Percentiles rank a stretch among this genome's conserved stretches.
Conservation (phyloP, 257 asterid genomes). For the Plantago ovata region DNA sequence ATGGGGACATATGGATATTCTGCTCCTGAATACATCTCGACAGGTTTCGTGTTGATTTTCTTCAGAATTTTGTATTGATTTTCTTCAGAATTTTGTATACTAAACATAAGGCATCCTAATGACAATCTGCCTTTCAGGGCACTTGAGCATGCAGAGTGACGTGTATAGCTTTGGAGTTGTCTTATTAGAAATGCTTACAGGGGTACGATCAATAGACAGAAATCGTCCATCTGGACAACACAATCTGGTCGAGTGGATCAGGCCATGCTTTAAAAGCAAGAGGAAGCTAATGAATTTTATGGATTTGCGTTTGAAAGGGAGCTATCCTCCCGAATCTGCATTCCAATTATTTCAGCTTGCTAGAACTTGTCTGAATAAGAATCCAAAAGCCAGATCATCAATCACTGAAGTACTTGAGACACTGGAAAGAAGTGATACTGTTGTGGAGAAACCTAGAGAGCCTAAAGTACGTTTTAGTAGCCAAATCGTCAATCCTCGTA, state of each 20-base stretch:
- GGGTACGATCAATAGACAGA: slow-evolving; percentile 1
- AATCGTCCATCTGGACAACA: not conserved
- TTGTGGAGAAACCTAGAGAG: too few relatives aligned
- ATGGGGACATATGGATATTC: slow-evolving; percentile 12
- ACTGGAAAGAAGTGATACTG: too few relatives aligned
- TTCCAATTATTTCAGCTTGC: too few relatives aligned
- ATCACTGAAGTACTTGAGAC: too few relatives aligned
- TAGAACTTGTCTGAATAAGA: too few relatives aligned
- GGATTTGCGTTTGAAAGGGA: slow-evolving; percentile 5
- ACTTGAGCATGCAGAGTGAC: not conserved
- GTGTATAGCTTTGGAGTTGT: slow-evolving; percentile 9
- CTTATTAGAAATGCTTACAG: slow-evolving; percentile 4
- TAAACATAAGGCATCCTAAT: not conserved
- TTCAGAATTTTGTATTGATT: not conserved
- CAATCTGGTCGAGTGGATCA: slow-evolving; percentile 1
- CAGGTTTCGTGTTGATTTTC: not conserved
- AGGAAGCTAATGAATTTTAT: slow-evolving; percentile 2
- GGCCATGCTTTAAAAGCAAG: not conserved
- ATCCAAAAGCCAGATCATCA: too few relatives aligned
- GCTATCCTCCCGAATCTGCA: too few relatives aligned
- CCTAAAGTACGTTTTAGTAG: too few relatives aligned
- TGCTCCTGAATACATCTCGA: slow-evolving; percentile 9
- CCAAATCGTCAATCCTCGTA: too few relatives aligned
- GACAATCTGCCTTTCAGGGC: not conserved
- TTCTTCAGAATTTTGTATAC: not conserved